A percentile compares a stretch with the other conserved stretches of the same genome.
Conservation (phyloP, 768 basidiomycete genomes). For the Leccinum rimulosum region DNA sequence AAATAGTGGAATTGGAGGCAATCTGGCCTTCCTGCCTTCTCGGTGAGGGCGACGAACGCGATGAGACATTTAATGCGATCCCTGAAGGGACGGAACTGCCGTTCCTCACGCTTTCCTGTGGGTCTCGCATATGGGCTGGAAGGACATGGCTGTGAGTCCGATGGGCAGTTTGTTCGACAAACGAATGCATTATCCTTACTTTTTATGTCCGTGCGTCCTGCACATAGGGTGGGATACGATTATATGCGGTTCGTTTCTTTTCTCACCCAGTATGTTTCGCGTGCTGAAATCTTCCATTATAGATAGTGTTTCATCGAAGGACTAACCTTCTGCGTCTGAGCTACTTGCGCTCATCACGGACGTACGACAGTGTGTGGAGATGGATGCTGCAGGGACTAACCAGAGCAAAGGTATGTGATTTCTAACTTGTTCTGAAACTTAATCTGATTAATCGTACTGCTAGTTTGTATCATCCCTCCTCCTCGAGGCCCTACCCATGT, state of each 20-base stretch:
- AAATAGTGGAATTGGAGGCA: too few species aligned
- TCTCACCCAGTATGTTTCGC: neutral
- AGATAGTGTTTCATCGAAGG: conserved; percentile 77
- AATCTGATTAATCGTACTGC: neutral
- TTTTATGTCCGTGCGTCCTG: neutral
- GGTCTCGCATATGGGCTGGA: too few species aligned
- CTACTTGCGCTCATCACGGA: conserved; percentile 67
- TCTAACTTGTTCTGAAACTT: neutral
- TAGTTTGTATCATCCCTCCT: conserved; percentile 59
- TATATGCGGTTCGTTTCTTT: neutral
- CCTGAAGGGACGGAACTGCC: too few species aligned
- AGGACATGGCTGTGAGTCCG: too few species aligned
- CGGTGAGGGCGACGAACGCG: too few species aligned
- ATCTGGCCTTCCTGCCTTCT: too few species aligned
- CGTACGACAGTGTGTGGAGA: conserved; percentile 75
- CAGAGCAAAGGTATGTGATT: conserved; percentile 14
- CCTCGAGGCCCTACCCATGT: conserved; percentile 68
- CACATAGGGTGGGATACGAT: neutral
- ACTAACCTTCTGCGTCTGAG: conserved; percentile 66
- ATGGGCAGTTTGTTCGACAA: conserved; percentile 66
- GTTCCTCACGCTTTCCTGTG: too few species aligned
- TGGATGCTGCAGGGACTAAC: conserved; percentile 45
- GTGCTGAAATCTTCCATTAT: conserved; percentile 12
- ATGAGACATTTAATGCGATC: too few species aligned
- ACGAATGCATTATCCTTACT: conserved; percentile 43